Evolutionary conservation across 495 filamentous ascomycete species (phyloP).

Genomic region (Lasiosphaeris hirsuta): DNA sequence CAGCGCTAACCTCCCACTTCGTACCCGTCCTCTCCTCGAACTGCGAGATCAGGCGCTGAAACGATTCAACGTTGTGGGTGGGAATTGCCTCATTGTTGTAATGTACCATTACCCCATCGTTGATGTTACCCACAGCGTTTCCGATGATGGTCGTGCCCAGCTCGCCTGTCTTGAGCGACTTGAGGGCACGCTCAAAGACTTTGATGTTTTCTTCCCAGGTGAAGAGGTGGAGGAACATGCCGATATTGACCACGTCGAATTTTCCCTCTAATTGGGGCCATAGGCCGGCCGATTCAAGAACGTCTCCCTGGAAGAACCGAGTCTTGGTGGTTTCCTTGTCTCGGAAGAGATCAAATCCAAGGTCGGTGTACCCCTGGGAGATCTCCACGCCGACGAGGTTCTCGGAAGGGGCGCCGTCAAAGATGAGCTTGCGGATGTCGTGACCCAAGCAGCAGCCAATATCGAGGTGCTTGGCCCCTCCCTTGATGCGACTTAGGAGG

Average conservation of each 20-base stretch:
- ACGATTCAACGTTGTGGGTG: constrained; percentile 40
- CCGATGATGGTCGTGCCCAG: constrained; percentile 27
- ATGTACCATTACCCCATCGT: not conserved
- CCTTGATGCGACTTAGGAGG: constrained; percentile 40
- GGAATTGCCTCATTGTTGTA: constrained; percentile 19
- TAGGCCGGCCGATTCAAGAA: constrained; percentile 18
- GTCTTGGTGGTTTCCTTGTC: constrained; percentile 28
- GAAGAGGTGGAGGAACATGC: constrained; percentile 46
- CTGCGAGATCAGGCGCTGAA: constrained; percentile 42
- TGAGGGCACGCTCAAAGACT: constrained; percentile 25
- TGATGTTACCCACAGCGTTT: not conserved
- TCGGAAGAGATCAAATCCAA: constrained; percentile 46
- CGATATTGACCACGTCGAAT: constrained; percentile 40
- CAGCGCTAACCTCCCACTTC: constrained; percentile 25
- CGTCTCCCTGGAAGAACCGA: constrained; percentile 30
- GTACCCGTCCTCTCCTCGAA: constrained; percentile 40
- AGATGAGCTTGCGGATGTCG: constrained; percentile 47
- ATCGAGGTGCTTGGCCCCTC: constrained; percentile 40
- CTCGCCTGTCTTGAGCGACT: constrained; percentile 37
- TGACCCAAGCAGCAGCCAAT: constrained; percentile 52
- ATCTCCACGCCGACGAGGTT: constrained; percentile 51
- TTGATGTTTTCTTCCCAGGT: constrained; percentile 37
- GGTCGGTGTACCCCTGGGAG: constrained; percentile 45
- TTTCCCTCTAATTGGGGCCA: constrained; percentile 16
- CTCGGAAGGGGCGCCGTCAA: constrained; percentile 39